phyloP scores from a whole-genome alignment of 768 basidiomycete species.

The Leccinum boreale region DNA sequence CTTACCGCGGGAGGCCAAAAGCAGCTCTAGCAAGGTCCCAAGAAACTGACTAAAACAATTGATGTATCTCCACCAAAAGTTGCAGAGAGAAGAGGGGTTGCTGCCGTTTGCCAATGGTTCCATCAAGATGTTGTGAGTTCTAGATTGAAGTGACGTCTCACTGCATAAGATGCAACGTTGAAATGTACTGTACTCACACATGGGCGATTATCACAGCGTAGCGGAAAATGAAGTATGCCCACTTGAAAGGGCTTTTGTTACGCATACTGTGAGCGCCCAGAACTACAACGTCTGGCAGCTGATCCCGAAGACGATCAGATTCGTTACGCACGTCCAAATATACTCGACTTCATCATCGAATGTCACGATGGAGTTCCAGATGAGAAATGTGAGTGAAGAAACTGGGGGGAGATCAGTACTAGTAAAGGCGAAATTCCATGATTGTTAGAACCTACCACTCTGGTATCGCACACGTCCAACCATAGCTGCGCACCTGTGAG shows the following conservation, averaged over 20 bases:
- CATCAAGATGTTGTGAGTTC: conserved; percentile 13
- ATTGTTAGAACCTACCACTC: too few relatives aligned
- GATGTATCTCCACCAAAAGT: conserved; percentile 10
- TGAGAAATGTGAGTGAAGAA: conserved; percentile 9
- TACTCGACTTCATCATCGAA: conserved; percentile 18
- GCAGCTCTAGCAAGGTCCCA: conserved; percentile 11
- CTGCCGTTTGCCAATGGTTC: conserved; percentile 7
- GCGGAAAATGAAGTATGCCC: conserved; percentile 29
- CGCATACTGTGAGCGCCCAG: conserved; percentile 18
- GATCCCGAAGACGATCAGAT: neutral
- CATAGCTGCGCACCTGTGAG: too few relatives aligned
- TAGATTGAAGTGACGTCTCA: neutral
- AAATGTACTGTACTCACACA: conserved; percentile 18
- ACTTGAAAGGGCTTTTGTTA: conserved; percentile 22
- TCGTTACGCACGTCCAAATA: conserved; percentile 14
- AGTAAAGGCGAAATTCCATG: too few relatives aligned
- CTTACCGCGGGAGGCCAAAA: conserved; percentile 17
- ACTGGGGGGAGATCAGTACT: conserved; percentile 3
- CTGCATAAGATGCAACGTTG: neutral
- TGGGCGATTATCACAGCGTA: conserved; percentile 19
- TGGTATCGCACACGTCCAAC: too few relatives aligned
- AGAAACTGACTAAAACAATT: conserved; percentile 1
- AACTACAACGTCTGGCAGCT: neutral
- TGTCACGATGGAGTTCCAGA: conserved; percentile 14
- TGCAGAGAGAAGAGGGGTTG: conserved; percentile 8